Percentiles rank a stretch among this genome's conserved stretches.
These are phyloP conservation scores for Macrocybe gigantea DNA, from an alignment of 768 basidiomycete genomes.

Conservation along the genomic window DNA sequence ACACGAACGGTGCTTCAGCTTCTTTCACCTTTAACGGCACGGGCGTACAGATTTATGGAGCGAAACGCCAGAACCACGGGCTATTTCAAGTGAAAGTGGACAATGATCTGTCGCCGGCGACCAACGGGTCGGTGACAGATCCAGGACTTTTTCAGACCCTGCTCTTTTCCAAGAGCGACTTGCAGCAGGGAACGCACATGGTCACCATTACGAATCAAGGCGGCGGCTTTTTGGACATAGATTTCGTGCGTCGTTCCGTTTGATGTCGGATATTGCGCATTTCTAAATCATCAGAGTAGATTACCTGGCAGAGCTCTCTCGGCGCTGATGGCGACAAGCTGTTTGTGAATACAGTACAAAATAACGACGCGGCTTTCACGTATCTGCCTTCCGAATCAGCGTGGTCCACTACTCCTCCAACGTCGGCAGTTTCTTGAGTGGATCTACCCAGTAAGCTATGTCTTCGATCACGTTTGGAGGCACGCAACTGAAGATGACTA, in stretches of 20 bases:
- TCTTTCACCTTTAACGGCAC: constrained; percentile 45
- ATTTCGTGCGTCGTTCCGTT: constrained; percentile 32
- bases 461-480: neutral
- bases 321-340: constrained; percentile 18
- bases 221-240: constrained; percentile 33
- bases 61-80: constrained; percentile 43
- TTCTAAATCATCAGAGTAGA: constrained; percentile 13
- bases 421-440: constrained; percentile 33
- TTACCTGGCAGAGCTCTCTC: constrained; percentile 26
- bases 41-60: constrained; percentile 42
- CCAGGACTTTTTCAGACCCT: constrained; percentile 31
- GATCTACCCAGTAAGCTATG: constrained; percentile 34
- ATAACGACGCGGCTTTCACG: constrained; percentile 29
- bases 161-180: constrained; percentile 29
- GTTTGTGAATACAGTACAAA: constrained; percentile 22
- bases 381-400: constrained; percentile 21
- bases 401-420: constrained; percentile 28
- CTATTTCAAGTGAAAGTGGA: constrained; percentile 38
- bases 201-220: constrained; percentile 28
- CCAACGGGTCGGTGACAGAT: constrained; percentile 20
- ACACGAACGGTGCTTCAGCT: constrained; percentile 22
- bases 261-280: neutral
- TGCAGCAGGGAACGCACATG: constrained; percentile 29
- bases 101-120: constrained; percentile 15
- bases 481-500: neutral